A percentile compares a stretch with the other conserved stretches of the same genome.
Conservation (phyloP, 2,329 filamentous ascomycete genomes). For the Epichloe gansuensis region DNA sequence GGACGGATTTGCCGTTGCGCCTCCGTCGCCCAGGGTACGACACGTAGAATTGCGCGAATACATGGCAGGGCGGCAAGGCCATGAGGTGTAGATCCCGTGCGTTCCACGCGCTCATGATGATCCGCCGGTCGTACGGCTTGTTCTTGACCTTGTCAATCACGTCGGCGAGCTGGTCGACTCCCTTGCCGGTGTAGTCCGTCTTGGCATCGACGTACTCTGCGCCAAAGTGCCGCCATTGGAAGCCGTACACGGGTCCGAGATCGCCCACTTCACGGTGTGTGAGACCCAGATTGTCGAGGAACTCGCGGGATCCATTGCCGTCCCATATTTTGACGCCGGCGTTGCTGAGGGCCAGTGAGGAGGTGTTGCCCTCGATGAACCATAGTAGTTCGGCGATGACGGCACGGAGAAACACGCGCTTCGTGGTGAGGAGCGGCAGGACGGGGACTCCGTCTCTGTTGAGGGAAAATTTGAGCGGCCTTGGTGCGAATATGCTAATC, state of each 20-base stretch:
- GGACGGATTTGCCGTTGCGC: neutral
- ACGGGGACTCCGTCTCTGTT: conserved; percentile 50
- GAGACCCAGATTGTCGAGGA: conserved; percentile 76
- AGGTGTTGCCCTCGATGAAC: conserved; percentile 82
- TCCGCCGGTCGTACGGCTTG: conserved; percentile 77
- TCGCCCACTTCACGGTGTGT: conserved; percentile 75
- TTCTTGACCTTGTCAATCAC: conserved; percentile 77
- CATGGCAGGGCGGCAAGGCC: conserved; percentile 89
- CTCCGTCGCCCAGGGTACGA: conserved; percentile 45
- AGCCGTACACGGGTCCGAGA: conserved; percentile 90
- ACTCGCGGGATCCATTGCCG: conserved; percentile 84
- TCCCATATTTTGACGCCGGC: conserved; percentile 96
- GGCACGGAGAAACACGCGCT: conserved; percentile 86
- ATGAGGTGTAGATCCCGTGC: conserved; percentile 74
- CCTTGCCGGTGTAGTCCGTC: conserved; percentile 75
- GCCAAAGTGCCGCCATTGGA: conserved; percentile 98
- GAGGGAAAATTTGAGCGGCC: conserved; percentile 76
- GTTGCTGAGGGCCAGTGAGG: conserved; percentile 61
- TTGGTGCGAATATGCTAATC: conserved; percentile 75
- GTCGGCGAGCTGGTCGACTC: conserved; percentile 85
- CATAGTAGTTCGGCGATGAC: conserved; percentile 89
- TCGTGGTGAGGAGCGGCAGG: conserved; percentile 90
- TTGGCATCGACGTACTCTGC: conserved; percentile 72
- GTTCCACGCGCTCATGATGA: conserved; percentile 92
- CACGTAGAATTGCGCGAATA: conserved; percentile 96